Conservation (phyloP, 352 stramenopile species). For the Pythium phragmiticola region DNA sequence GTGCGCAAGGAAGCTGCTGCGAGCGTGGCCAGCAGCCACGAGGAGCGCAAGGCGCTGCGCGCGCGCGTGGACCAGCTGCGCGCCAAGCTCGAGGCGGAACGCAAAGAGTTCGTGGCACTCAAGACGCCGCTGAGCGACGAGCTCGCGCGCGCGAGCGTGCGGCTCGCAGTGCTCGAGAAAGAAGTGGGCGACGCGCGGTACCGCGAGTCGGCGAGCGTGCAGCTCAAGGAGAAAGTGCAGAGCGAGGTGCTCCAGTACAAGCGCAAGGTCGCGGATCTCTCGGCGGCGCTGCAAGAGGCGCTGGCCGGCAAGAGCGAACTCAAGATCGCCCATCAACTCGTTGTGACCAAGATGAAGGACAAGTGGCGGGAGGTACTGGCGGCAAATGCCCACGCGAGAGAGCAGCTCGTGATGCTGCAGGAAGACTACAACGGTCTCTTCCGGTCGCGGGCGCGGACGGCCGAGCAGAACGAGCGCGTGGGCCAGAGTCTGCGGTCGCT, state of each 20-base stretch:
- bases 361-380: constrained; percentile 60
- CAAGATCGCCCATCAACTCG: constrained; percentile 45
- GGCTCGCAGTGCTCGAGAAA: constrained; percentile 60
- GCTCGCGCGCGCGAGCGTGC: constrained; percentile 46
- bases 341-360: constrained; percentile 58
- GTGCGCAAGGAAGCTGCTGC: constrained; percentile 51
- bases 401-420: constrained; percentile 64
- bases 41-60: constrained; percentile 72
- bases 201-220: constrained; percentile 58
- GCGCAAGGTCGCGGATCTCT: constrained; percentile 55
- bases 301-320: constrained; percentile 43
- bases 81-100: constrained; percentile 61
- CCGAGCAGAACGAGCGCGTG: constrained; percentile 51
- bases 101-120: constrained; percentile 65
- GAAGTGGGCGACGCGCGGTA: constrained; percentile 62
- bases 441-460: constrained; percentile 34
- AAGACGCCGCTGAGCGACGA: constrained; percentile 53
- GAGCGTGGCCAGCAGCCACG: constrained; percentile 56
- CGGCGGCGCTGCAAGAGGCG: constrained; percentile 49
- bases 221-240: constrained; percentile 70
- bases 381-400: constrained; percentile 42
- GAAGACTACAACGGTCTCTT: constrained; percentile 74
- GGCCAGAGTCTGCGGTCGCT: constrained; percentile 44
- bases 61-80: constrained; percentile 63
- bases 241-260: constrained; percentile 49